phyloP scores from a whole-genome alignment of 805 yeast species.

The Candida lessepsii region DNA sequence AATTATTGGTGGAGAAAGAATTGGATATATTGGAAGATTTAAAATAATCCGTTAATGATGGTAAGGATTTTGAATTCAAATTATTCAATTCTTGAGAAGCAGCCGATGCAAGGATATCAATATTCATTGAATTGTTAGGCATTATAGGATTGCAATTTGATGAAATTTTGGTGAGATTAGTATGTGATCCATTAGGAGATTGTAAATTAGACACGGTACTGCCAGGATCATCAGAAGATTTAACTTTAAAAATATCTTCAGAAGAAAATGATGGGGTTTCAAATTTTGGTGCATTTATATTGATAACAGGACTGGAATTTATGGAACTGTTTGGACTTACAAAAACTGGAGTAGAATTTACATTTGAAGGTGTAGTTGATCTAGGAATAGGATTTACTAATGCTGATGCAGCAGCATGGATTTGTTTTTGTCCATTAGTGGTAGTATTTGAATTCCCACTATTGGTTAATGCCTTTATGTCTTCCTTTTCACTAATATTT shows the following conservation, averaged over 20 bases:
- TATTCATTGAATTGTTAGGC: slow-evolving; percentile 24
- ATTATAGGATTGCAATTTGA: not conserved
- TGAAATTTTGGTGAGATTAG: not conserved
- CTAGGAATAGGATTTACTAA: slow-evolving; percentile 9
- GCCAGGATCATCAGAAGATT: slow-evolving; percentile 9
- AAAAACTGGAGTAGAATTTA: slow-evolving; percentile 3
- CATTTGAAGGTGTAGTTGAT: slow-evolving; percentile 9
- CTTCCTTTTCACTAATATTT: slow-evolving; percentile 3
- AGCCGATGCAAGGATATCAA: slow-evolving; percentile 52
- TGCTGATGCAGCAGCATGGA: slow-evolving; percentile 11
- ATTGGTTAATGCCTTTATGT: not conserved
- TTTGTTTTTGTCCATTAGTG: slow-evolving; percentile 1
- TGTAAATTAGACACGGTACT: not conserved
- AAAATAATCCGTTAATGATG: slow-evolving; percentile 52
- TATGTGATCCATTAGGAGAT: slow-evolving; percentile 4
- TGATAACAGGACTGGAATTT: slow-evolving; percentile 5
- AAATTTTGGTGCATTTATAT: slow-evolving; percentile 1
- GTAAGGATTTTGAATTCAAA: slow-evolving; percentile 47
- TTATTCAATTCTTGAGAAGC: slow-evolving; percentile 54
- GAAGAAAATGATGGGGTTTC: not conserved
- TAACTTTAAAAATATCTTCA: slow-evolving; percentile 8
- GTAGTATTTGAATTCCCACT: not conserved
- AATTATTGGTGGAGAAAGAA: slow-evolving; percentile 18
- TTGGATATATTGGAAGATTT: slow-evolving; percentile 12
- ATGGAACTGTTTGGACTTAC: slow-evolving; percentile 2